A percentile compares a stretch with the other conserved stretches of the same genome.
phyloP scores from a whole-genome alignment of 495 filamentous ascomycete genomes.

The Annulohypoxylon stygium region DNA sequence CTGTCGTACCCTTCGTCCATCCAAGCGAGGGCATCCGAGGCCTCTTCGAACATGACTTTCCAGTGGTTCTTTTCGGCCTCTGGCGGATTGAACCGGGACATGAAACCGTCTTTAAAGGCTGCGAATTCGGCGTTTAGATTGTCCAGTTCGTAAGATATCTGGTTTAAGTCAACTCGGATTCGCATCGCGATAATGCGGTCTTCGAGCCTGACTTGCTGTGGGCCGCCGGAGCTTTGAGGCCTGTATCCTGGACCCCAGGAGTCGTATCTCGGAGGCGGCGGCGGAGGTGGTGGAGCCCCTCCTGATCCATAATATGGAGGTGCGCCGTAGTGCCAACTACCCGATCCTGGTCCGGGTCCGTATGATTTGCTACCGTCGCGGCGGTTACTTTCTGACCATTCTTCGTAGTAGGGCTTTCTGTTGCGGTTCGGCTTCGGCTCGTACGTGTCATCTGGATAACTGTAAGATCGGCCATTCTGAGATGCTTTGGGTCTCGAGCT shows the following conservation, averaged over 20 bases:
- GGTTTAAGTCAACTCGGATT: conserved; percentile 23
- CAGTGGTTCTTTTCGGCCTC: neutral
- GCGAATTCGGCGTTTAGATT: conserved; percentile 10
- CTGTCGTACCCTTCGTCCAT: conserved; percentile 10
- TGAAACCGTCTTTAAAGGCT: neutral
- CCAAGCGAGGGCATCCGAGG: neutral
- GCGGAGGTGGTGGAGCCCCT: neutral
- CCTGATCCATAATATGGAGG: conserved; percentile 3
- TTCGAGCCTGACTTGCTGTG: neutral
- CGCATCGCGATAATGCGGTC: conserved; percentile 31
- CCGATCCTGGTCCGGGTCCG: neutral
- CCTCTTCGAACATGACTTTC: neutral
- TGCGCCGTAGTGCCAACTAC: neutral
- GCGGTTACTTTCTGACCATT: conserved; percentile 12
- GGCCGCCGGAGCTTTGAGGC: neutral
- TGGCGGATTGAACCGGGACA: neutral
- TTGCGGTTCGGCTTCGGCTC: conserved; percentile 12
- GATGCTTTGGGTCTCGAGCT: neutral
- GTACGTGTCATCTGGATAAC: conserved; percentile 6
- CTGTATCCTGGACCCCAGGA: neutral
- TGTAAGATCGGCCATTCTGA: neutral
- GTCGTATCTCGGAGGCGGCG: neutral
- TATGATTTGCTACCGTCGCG: neutral
- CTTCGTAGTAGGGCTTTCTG: conserved; percentile 27
- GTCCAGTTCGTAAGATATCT: neutral